Percentiles rank a stretch among this genome's conserved stretches.
These are phyloP conservation scores for Coemansia sp. DNA, from an alignment of 192 early-diverging fungal genomes.

Conservation along the genomic window DNA sequence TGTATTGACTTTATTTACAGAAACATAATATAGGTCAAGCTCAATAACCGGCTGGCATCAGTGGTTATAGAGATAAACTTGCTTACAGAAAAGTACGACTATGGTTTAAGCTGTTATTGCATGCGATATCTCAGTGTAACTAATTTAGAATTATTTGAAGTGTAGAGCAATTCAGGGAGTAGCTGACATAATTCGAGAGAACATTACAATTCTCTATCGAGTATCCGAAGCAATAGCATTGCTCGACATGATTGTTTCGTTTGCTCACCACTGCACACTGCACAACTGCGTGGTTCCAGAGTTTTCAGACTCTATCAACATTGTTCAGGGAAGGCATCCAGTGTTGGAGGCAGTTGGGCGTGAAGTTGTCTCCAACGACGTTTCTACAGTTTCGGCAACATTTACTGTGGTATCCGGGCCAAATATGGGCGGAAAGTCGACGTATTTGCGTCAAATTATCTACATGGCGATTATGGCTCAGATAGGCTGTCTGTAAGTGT, in stretches of 20 bases:
- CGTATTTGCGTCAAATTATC: conserved; percentile 80
- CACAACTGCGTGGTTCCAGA: conserved; percentile 64
- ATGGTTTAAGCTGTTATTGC: not conserved
- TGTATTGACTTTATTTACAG: conserved; percentile 1
- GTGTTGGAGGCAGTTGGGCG: conserved; percentile 60
- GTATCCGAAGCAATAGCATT: conserved; percentile 73
- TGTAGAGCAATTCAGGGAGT: conserved; percentile 34
- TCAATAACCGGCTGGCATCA: conserved; percentile 79
- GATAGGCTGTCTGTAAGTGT: conserved; percentile 71
- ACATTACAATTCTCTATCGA: conserved; percentile 68
- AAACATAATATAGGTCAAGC: conserved; percentile 57
- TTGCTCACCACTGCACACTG: conserved; percentile 67
- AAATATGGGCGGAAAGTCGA: conserved; percentile 92
- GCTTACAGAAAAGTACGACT: conserved; percentile 70
- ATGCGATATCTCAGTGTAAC: not conserved
- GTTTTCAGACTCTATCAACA: conserved; percentile 75
- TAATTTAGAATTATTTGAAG: not conserved
- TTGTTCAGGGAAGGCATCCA: conserved; percentile 77
- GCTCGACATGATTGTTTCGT: conserved; percentile 75
- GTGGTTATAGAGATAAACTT: conserved; percentile 81
- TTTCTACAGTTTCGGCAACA: conserved; percentile 57
- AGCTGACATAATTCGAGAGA: conserved; percentile 55
- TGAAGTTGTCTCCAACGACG: conserved; percentile 73
- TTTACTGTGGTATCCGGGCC: conserved; percentile 86
- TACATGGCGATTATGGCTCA: conserved; percentile 82